Percentiles rank a stretch among this genome's conserved stretches.
phyloP scores from a whole-genome alignment of 805 yeast genomes.

The Ogataea philodendri region DNA sequence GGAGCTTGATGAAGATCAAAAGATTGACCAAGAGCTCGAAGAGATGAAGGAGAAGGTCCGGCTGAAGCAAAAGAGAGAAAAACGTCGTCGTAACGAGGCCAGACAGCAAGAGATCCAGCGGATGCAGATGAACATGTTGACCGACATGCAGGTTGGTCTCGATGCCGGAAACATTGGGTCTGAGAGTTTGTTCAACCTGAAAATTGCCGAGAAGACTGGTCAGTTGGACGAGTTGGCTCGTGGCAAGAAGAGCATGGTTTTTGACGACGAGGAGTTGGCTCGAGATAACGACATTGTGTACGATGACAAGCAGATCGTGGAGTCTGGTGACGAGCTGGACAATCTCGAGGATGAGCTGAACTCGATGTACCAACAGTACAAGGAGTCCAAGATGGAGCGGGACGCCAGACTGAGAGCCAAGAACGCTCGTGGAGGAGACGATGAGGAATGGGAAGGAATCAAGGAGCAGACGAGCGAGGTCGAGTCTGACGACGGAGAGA shows the following conservation, averaged over 20 bases:
- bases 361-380: constrained; percentile 72
- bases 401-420: constrained; percentile 70
- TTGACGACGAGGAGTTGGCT: constrained; percentile 52
- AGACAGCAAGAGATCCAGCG: constrained; percentile 86
- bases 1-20: constrained; percentile 81
- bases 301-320: constrained; percentile 32
- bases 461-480: constrained; percentile 34
- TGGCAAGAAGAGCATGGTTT: constrained; percentile 70
- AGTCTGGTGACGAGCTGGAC: constrained; percentile 55
- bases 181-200: constrained; percentile 77
- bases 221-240: constrained; percentile 66
- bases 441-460: constrained; percentile 82
- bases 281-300: constrained; percentile 57
- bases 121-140: constrained; percentile 94
- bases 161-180: constrained; percentile 84
- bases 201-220: constrained; percentile 86
- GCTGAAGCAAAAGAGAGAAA: constrained; percentile 71
- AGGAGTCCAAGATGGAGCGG: constrained; percentile 62
- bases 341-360: constrained; percentile 80
- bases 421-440: constrained; percentile 69
- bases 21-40: constrained; percentile 80
- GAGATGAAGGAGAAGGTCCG: constrained; percentile 70
- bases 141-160: constrained; percentile 88
- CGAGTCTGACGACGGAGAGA: constrained; percentile 43
- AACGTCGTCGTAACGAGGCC: constrained; percentile 73